Evolutionary conservation across 768 basidiomycete genomes (phyloP).

Genomic region (Suillus discolor): DNA sequence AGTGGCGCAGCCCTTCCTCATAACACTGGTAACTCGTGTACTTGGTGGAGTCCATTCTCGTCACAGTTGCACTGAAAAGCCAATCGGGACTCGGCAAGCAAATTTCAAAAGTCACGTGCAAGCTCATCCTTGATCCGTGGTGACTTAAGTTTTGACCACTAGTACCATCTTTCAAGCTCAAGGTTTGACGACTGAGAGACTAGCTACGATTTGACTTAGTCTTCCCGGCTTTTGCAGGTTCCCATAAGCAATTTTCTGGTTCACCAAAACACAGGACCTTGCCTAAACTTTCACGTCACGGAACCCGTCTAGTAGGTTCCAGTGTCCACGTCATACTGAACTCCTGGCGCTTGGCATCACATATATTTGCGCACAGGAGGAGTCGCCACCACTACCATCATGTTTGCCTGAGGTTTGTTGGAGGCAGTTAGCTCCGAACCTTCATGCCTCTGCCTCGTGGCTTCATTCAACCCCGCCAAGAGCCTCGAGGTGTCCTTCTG

Average conservation of each 20-base stretch:
- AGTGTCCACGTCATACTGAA: neutral
- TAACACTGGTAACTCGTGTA: neutral
- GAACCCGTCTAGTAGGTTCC: neutral
- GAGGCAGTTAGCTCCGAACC: slow-evolving; percentile 6
- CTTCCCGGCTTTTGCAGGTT: neutral
- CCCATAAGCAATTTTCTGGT: neutral
- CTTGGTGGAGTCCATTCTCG: neutral
- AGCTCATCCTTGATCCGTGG: neutral
- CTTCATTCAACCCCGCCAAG: neutral
- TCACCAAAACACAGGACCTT: neutral
- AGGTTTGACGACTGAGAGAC: neutral
- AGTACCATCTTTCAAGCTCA: neutral
- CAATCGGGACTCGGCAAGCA: no score
- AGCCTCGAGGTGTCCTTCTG: slow-evolving; percentile 1
- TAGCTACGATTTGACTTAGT: neutral
- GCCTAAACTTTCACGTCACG: neutral
- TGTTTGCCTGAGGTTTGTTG: slow-evolving; percentile 23
- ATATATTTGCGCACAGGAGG: neutral
- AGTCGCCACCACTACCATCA: slow-evolving; percentile 13
- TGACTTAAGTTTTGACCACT: neutral
- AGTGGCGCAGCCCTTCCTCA: neutral
- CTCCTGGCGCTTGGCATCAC: neutral
- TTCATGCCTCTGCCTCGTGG: neutral
- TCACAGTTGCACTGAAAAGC: no score
- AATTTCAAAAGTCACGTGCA: neutral